These are phyloP conservation scores for Myriosclerotinia duriaeana DNA, from an alignment of 2,329 filamentous ascomycete genomes.

Conservation along the genomic window DNA sequence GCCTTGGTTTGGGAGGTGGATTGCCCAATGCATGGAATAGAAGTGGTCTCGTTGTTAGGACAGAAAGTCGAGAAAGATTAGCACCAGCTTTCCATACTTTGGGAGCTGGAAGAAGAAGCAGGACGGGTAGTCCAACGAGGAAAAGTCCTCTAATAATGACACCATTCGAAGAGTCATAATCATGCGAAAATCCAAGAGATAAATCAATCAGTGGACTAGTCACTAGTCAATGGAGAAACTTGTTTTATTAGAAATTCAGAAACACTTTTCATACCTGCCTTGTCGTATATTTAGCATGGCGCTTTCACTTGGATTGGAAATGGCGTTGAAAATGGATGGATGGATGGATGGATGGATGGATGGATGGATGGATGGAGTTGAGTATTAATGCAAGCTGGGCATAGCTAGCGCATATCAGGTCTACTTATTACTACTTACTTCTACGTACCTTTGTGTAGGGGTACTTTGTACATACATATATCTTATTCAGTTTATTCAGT, in stretches of 20 bases:
- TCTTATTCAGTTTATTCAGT: too few species aligned
- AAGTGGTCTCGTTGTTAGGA: constrained; percentile 74
- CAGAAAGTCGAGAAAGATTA: constrained; percentile 81
- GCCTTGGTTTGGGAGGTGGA: constrained; percentile 31
- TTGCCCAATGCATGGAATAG: constrained; percentile 54
- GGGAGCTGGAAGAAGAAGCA: constrained; percentile 52
- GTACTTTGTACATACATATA: too few species aligned
- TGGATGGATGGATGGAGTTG: background rate
- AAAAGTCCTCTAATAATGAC: constrained; percentile 59
- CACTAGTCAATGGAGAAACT: too few species aligned
- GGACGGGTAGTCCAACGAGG: constrained; percentile 49
- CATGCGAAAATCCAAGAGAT: background rate
- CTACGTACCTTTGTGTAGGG: too few species aligned
- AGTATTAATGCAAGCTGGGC: background rate
- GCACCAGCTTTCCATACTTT: constrained; percentile 54
- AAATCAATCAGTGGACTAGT: background rate
- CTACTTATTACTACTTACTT: background rate
- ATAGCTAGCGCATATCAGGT: background rate
- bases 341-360: too few species aligned
- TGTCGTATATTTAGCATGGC: constrained; percentile 16
- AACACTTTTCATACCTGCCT: background rate
- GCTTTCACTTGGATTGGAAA: constrained; percentile 14
- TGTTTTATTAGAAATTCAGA: background rate
- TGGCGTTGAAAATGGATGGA: background rate
- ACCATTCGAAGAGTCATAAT: constrained; percentile 46